Evolutionary conservation across 352 stramenopile genomes (phyloP).

Genomic region (Pythium coloratum): DNA sequence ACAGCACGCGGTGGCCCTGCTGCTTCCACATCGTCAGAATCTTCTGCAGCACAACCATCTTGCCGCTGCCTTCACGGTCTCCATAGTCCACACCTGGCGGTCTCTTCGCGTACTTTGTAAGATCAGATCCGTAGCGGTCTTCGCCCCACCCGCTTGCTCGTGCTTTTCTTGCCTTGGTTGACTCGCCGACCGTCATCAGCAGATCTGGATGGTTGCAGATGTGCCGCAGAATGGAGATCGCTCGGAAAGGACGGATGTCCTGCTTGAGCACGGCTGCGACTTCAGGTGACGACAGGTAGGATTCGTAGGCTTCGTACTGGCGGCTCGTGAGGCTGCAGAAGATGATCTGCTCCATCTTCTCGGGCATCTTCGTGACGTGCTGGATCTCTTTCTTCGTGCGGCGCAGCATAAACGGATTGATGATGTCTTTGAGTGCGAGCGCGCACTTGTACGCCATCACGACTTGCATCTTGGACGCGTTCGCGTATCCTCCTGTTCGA

Average conservation of each 20-base stretch:
- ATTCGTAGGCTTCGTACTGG: slow-evolving; percentile 91
- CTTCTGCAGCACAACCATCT: slow-evolving; percentile 96
- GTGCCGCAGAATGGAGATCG: slow-evolving; percentile 96
- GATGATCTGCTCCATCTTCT: slow-evolving; percentile 98
- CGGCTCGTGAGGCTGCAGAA: slow-evolving; percentile 93
- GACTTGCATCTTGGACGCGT: slow-evolving; percentile 93
- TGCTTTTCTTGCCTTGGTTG: slow-evolving; percentile 19
- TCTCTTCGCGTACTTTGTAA: slow-evolving; percentile 13
- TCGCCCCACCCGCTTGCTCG: slow-evolving; percentile 14
- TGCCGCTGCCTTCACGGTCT: slow-evolving; percentile 87
- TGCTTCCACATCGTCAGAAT: slow-evolving; percentile 94
- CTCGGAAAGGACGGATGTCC: slow-evolving; percentile 85
- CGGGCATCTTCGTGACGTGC: slow-evolving; percentile 90
- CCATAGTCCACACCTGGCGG: slow-evolving; percentile 32
- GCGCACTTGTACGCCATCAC: slow-evolving; percentile 97
- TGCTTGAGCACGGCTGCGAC: slow-evolving; percentile 88
- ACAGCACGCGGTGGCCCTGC: slow-evolving; percentile 95
- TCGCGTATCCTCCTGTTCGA: slow-evolving; percentile 91
- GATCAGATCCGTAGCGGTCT: slow-evolving; percentile 30
- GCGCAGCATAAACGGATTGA: slow-evolving; percentile 96
- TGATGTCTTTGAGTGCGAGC: slow-evolving; percentile 95
- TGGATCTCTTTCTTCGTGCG: slow-evolving; percentile 94
- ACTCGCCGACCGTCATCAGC: slow-evolving; percentile 67
- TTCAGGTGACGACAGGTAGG: slow-evolving; percentile 91
- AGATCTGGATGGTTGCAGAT: slow-evolving; percentile 99